Conservation (phyloP, 2,329 filamentous ascomycete species). For the Emericellopsis cladophorae region DNA sequence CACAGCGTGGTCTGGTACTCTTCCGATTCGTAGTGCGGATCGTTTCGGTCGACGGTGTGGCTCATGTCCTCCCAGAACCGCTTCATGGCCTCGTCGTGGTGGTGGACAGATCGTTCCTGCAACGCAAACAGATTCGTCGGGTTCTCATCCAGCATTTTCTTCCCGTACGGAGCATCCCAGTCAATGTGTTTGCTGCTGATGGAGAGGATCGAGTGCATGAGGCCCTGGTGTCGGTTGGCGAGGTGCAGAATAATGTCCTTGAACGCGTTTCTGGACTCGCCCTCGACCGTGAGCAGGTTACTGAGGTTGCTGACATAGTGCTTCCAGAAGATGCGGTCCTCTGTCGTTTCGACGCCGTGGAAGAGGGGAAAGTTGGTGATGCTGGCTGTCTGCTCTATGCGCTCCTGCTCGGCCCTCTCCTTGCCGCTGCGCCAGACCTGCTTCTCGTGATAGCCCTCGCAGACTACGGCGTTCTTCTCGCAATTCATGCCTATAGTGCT, state of each 20-base stretch:
- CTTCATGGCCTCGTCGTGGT: constrained; percentile 41
- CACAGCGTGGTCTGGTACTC: constrained; percentile 34
- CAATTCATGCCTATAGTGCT: constrained; percentile 60
- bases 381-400: constrained; percentile 33
- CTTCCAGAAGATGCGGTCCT: constrained; percentile 70
- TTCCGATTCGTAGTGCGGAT: constrained; percentile 21
- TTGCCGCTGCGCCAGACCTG: constrained; percentile 80
- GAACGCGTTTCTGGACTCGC: constrained; percentile 73
- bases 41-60: constrained; percentile 25
- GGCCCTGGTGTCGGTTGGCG: constrained; percentile 63
- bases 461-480: constrained; percentile 85
- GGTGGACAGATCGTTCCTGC: constrained; percentile 37
- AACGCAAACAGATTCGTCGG: constrained; percentile 32
- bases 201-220: constrained; percentile 86
- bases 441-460: constrained; percentile 80
- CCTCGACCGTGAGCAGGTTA: constrained; percentile 69
- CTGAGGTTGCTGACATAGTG: constrained; percentile 75
- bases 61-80: constrained; percentile 35
- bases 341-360: constrained; percentile 65
- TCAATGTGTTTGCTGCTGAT: constrained; percentile 69
- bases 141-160: constrained; percentile 35
- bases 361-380: constrained; percentile 57
- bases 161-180: constrained; percentile 42
- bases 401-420: constrained; percentile 60
- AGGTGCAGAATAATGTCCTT: constrained; percentile 74